Evolutionary conservation across 345 rosid species (phyloP).

Genomic region (Citrus cavaleriei): DNA sequence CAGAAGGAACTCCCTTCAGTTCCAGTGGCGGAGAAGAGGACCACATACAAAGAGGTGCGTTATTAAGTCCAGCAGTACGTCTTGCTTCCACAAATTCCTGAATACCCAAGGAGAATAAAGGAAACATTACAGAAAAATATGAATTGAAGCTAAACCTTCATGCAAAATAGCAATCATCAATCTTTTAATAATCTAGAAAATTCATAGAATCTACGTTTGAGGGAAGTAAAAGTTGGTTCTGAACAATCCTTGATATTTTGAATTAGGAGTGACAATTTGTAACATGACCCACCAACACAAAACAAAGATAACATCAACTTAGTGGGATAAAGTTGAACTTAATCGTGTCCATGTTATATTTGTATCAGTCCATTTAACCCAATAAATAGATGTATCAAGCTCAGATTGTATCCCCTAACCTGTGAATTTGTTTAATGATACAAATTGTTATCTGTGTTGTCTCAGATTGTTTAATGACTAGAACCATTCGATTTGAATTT

Average conservation of each 20-base stretch:
- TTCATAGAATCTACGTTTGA: not conserved
- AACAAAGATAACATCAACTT: not conserved
- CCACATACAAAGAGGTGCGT: slow-evolving; percentile 87
- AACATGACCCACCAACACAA: not conserved
- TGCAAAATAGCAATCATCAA: not conserved
- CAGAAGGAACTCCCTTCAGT: slow-evolving; percentile 63
- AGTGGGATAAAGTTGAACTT: not conserved
- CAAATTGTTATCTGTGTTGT: not conserved
- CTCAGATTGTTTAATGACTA: not conserved
- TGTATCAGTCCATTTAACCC: not conserved
- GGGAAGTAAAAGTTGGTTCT: no score
- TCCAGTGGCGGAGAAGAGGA: slow-evolving; percentile 72
- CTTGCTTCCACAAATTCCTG: slow-evolving; percentile 96
- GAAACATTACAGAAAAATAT: no score
- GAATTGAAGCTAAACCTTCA: not conserved
- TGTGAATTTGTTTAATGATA: not conserved
- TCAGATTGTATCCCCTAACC: not conserved
- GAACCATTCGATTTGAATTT: not conserved
- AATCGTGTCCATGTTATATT: not conserved
- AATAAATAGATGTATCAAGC: not conserved
- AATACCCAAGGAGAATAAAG: not conserved
- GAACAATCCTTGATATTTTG: not conserved
- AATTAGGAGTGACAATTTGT: not conserved
- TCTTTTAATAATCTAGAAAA: not conserved
- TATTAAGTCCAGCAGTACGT: slow-evolving; percentile 71